Percentiles rank a stretch among this genome's conserved stretches.
phyloP scores from a whole-genome alignment of 306 rosid species.

The Pachyrhizus erosus region DNA sequence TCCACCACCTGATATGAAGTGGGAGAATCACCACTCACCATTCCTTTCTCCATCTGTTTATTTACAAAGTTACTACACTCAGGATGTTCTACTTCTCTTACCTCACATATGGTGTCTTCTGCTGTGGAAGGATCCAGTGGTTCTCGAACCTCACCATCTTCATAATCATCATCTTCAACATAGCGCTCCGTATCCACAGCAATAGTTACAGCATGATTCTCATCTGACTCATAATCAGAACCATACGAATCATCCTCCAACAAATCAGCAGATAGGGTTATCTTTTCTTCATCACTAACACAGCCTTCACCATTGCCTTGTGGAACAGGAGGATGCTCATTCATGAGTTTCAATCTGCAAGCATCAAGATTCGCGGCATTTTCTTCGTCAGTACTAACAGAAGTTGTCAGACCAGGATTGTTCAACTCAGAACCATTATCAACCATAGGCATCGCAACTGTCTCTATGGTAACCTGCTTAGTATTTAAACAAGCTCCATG shows the following conservation, averaged over 20 bases:
- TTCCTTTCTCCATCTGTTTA: constrained; percentile 50
- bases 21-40: constrained; percentile 40
- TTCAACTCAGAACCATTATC: constrained; percentile 42
- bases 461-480: constrained; percentile 45
- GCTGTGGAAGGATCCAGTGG: constrained; percentile 48
- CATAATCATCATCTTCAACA: constrained; percentile 75
- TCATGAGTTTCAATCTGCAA: constrained; percentile 53
- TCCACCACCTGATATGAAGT: constrained; percentile 47
- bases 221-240: constrained; percentile 87
- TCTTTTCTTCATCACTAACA: constrained; percentile 82
- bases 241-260: constrained; percentile 68
- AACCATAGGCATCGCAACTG: constrained; percentile 38
- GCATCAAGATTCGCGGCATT: constrained; percentile 38
- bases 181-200: constrained; percentile 54
- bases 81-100: constrained; percentile 58
- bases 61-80: constrained; percentile 46
- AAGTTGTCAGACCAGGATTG: constrained; percentile 38
- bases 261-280: constrained; percentile 67
- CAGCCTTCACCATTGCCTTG: constrained; percentile 60
- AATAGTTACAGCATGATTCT: constrained; percentile 65
- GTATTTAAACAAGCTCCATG: constrained; percentile 48
- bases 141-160: constrained; percentile 90
- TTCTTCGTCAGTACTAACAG: constrained; percentile 42
- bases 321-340: constrained; percentile 46
- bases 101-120: constrained; percentile 56